A percentile compares a stretch with the other conserved stretches of the same genome.
These are phyloP conservation scores for Exobasidium cylindrosporum DNA, from an alignment of 1,284 basidiomycete species.

Conservation along the genomic window DNA sequence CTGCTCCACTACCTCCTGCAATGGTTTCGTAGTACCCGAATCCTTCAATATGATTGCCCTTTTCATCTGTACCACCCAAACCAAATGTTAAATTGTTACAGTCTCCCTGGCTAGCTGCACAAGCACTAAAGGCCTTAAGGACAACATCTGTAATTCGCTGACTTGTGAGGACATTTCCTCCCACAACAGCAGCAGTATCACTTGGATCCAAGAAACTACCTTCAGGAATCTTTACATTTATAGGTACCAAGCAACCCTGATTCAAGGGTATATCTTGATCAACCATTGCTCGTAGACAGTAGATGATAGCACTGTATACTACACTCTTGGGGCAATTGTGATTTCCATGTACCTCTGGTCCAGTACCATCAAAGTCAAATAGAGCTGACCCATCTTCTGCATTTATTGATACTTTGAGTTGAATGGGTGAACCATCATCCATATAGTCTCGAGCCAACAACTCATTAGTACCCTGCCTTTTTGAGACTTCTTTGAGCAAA, in stretches of 20 bases:
- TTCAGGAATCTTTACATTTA: constrained; percentile 73
- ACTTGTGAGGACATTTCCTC: constrained; percentile 86
- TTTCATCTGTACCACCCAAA: constrained; percentile 75
- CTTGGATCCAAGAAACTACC: constrained; percentile 79
- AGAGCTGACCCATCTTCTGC: constrained; percentile 72
- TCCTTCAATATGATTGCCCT: constrained; percentile 71
- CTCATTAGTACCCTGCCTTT: constrained; percentile 63
- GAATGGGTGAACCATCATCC: constrained; percentile 63
- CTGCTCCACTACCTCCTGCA: constrained; percentile 84
- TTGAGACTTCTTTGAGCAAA: constrained; percentile 73
- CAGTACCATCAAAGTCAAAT: constrained; percentile 80
- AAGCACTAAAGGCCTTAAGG: constrained; percentile 85
- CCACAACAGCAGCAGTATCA: constrained; percentile 76
- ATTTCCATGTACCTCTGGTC: constrained; percentile 83
- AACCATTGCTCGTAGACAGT: constrained; percentile 87
- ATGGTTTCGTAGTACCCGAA: constrained; percentile 99
- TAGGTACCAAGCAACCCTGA: constrained; percentile 75
- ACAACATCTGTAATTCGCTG: constrained; percentile 95
- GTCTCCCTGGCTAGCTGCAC: constrained; percentile 88
- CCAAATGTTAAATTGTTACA: constrained; percentile 87
- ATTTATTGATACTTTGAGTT: constrained; percentile 76
- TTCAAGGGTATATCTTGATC: constrained; percentile 89
- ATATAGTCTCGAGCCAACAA: constrained; percentile 67
- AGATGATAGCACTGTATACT: constrained; percentile 88
- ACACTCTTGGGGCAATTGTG: constrained; percentile 73